Evolutionary conservation across 2,329 filamentous ascomycete species (phyloP), one percentile per base, ranked within the genome.

Genomic region (Aspergillus niger): DNA sequence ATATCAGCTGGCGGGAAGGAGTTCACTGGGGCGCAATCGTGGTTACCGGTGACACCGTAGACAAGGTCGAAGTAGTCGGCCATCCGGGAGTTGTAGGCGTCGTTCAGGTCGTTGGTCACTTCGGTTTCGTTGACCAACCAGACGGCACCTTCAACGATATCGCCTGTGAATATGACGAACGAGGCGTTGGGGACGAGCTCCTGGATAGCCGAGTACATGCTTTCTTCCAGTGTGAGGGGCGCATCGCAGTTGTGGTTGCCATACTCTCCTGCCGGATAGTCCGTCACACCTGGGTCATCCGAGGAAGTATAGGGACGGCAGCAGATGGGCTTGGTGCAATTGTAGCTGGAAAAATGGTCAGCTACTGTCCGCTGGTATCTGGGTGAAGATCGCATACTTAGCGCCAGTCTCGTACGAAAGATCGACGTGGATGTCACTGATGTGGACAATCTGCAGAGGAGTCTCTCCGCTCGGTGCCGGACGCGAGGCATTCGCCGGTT

Each of bases 111-210:
- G 32, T 64, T 59, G 5, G 68, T 71, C 36, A 76, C 74, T 49
- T 76, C 71, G 6, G 69, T 68, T 28, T 76, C 65, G 26, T 70
- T 75, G 24, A 76, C 70, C 6, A 73, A 65, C 76, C 75, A 78
- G 1, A 77, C 71, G 7, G 73, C 75, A 43, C 84, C 82, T 63
- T 85, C 84, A 20, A 86, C 77, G 28, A 86, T 78, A 61, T 87
- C 85, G 5, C 85, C 85, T 0, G 85, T 87, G 70, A 86, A 86
- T 30, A 87, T 78, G n/a, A 79, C 75, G 59, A 87, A 85, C 3
- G 79, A 76, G 0, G 81, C 64, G 47, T 69, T 55, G 2, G 67
- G 79, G 58, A 84, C 77, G 3, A 82, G 60, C 8, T 74, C 63
- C 38, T 74, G 54, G 53, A 79, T 78, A 17, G 76, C 77, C n/a